Percentiles rank a stretch among this genome's conserved stretches.
Conservation (phyloP, 1,139 yeast species). For the Candida dubliniensis region DNA sequence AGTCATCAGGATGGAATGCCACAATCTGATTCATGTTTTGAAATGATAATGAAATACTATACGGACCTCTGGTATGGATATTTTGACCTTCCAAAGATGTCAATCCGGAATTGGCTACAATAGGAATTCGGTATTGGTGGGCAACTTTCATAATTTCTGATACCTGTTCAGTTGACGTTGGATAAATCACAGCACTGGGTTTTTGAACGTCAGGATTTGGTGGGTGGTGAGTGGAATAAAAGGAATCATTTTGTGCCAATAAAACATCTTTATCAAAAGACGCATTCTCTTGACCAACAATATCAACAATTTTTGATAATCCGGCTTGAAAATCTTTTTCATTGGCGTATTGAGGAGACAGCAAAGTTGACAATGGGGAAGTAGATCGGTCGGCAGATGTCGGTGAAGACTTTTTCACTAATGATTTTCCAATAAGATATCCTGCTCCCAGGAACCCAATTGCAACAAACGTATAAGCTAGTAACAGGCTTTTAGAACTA, state of each 20-base stretch:
- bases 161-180: slow-evolving; percentile 64
- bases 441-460: slow-evolving; percentile 9
- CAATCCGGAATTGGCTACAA: slow-evolving; percentile 76
- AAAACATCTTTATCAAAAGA: slow-evolving; percentile 31
- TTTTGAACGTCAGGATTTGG: slow-evolving; percentile 44
- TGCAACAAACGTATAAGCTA: slow-evolving; percentile 6
- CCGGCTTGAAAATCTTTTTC: slow-evolving; percentile 16
- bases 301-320: slow-evolving; percentile 13
- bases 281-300: slow-evolving; percentile 16
- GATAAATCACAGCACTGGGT: slow-evolving; percentile 64
- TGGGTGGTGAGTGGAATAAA: slow-evolving; percentile 67
- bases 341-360: slow-evolving; percentile 18
- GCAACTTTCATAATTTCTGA: slow-evolving; percentile 59
- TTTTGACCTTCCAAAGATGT: slow-evolving; percentile 83
- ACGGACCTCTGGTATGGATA: slow-evolving; percentile 63
- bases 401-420: neutral
- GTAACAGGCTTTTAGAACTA: neutral
- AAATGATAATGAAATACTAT: slow-evolving; percentile 40
- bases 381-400: slow-evolving; percentile 14
- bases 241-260: slow-evolving; percentile 57
- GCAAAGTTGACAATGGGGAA: slow-evolving; percentile 15
- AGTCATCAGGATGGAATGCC: slow-evolving; percentile 41
- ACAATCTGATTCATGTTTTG: slow-evolving; percentile 35
- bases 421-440: slow-evolving; percentile 8
- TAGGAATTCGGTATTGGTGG: slow-evolving; percentile 61